phyloP scores from a whole-genome alignment of 2,329 filamentous ascomycete species.

The Aspergillus uvarum region DNA sequence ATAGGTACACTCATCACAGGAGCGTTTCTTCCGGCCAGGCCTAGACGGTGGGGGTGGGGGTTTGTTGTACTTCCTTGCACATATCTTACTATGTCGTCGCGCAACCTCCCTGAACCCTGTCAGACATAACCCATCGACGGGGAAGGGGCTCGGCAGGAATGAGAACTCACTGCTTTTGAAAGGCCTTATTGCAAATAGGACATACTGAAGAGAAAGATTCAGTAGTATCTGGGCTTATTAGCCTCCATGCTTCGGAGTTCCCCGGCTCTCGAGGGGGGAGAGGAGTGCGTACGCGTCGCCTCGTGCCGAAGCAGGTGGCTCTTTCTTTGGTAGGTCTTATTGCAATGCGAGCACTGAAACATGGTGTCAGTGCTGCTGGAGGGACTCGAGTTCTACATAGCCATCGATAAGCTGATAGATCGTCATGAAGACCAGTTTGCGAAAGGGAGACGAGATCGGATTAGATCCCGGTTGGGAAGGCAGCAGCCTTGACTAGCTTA shows the following conservation, averaged over 20 bases:
- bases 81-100: constrained; percentile 30
- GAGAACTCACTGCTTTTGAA: constrained; percentile 26
- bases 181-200: constrained; percentile 31
- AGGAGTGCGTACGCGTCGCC: constrained; percentile 24
- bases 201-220: constrained; percentile 25
- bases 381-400: no score
- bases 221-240: constrained; percentile 25
- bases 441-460: neutral
- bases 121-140: neutral
- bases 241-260: neutral
- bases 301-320: constrained; percentile 31
- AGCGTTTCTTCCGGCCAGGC: constrained; percentile 31
- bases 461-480: neutral
- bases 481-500: neutral
- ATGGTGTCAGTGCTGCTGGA: constrained; percentile 14
- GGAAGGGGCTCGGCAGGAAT: neutral
- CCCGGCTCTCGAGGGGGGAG: neutral
- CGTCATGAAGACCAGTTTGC: neutral
- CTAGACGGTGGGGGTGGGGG: constrained; percentile 27
- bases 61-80: constrained; percentile 31
- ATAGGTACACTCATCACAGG: constrained; percentile 30
- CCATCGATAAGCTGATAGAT: neutral
- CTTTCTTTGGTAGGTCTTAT: constrained; percentile 32
- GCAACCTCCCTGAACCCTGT: constrained; percentile 26
- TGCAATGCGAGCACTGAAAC: constrained; percentile 30